phyloP scores from a whole-genome alignment of 1,284 basidiomycete genomes.

The Limonomyces culmigenus region DNA sequence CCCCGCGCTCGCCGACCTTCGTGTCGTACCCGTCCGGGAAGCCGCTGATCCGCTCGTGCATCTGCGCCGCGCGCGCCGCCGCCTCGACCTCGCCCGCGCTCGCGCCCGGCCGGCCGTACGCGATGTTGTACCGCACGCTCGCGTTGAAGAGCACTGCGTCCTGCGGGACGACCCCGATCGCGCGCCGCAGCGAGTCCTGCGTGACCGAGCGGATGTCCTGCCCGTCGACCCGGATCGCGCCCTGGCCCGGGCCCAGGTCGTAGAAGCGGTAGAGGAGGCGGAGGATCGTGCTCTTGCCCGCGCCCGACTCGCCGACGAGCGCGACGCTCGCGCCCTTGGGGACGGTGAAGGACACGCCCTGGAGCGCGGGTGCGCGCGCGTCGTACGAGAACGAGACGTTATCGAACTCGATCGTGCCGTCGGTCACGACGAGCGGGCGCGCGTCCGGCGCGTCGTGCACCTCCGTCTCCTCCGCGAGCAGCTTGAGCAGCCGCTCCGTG shows the following conservation, averaged over 20 bases:
- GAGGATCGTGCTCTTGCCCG: constrained; percentile 71
- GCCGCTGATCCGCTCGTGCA: constrained; percentile 61
- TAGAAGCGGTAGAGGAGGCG: constrained; percentile 83
- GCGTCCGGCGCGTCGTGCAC: constrained; percentile 70
- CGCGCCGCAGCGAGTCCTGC: constrained; percentile 58
- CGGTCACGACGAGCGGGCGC: constrained; percentile 51
- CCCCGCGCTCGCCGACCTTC: constrained; percentile 67
- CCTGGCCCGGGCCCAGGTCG: constrained; percentile 60
- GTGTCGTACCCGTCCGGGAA: constrained; percentile 79
- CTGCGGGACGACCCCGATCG: constrained; percentile 75
- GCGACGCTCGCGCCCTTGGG: constrained; percentile 70
- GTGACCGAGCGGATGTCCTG: constrained; percentile 77
- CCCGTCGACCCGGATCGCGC: constrained; percentile 65
- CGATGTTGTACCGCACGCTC: constrained; percentile 63
- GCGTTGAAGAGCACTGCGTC: constrained; percentile 76
- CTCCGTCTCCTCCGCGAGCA: constrained; percentile 65
- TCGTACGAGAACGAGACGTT: constrained; percentile 79
- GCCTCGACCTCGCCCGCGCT: constrained; percentile 51
- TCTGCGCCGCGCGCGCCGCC: constrained; percentile 62
- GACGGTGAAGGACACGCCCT: constrained; percentile 70
- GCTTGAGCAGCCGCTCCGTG: constrained; percentile 58
- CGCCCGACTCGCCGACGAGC: constrained; percentile 66
- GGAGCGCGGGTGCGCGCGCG: constrained; percentile 51
- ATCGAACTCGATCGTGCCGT: constrained; percentile 76
- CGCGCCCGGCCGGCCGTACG: constrained; percentile 53